phyloP scores from a whole-genome alignment of 2,329 filamentous ascomycete species.

The Fusarium sp. region DNA sequence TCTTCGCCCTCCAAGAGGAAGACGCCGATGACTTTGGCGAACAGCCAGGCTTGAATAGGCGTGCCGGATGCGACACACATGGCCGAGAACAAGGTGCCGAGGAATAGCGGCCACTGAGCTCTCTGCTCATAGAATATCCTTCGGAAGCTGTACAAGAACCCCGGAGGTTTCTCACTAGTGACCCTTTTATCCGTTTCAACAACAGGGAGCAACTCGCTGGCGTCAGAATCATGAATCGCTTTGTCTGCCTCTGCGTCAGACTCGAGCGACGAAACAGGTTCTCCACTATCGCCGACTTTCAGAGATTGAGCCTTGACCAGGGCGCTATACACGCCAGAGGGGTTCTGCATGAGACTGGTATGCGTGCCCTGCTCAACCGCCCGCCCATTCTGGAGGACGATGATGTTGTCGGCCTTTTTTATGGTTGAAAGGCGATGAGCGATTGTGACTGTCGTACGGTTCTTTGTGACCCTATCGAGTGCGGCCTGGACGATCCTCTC shows the following conservation, averaged over 20 bases:
- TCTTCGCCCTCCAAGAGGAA: constrained; percentile 52
- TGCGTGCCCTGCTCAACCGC: constrained; percentile 76
- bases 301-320: constrained; percentile 47
- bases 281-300: neutral
- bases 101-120: constrained; percentile 45
- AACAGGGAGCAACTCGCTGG: neutral
- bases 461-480: constrained; percentile 55
- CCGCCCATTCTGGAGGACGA: constrained; percentile 73
- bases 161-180: neutral
- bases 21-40: constrained; percentile 47
- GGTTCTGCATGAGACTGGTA: constrained; percentile 68
- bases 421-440: constrained; percentile 75
- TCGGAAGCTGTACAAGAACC: constrained; percentile 30
- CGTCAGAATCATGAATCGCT: neutral
- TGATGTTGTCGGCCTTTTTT: constrained; percentile 75
- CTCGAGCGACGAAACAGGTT: neutral
- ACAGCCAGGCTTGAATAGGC: constrained; percentile 51
- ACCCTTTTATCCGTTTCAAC: neutral
- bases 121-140: constrained; percentile 42
- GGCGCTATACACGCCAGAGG: constrained; percentile 49
- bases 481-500: constrained; percentile 62
- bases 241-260: constrained; percentile 12
- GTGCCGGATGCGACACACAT: constrained; percentile 48
- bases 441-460: constrained; percentile 77
- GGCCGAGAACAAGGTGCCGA: constrained; percentile 44